phyloP scores from a whole-genome alignment of 1,139 yeast species.

The Scheffersomyces segobiensis region DNA sequence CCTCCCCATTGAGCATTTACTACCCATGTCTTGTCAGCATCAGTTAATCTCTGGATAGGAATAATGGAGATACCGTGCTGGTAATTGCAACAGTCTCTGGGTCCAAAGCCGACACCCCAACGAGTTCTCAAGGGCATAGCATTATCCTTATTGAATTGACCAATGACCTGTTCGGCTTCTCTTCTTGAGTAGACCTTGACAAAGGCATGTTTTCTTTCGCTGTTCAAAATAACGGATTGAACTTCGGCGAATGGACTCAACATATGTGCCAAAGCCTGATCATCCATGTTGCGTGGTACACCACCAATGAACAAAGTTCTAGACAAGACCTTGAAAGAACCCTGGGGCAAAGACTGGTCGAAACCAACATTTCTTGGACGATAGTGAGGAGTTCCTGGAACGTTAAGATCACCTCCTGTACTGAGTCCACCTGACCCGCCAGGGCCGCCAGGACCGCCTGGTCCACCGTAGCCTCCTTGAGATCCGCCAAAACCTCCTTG shows the following conservation, averaged over 20 bases:
- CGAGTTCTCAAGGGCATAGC: constrained; percentile 71
- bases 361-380: constrained; percentile 70
- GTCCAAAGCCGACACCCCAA: constrained; percentile 99
- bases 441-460: background rate
- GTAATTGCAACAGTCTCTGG: constrained; percentile 96
- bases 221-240: constrained; percentile 84
- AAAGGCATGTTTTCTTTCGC: constrained; percentile 91
- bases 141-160: constrained; percentile 53
- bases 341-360: constrained; percentile 75
- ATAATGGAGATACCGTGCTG: constrained; percentile 86
- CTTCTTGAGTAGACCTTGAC: constrained; percentile 93
- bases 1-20: constrained; percentile 96
- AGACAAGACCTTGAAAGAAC: constrained; percentile 77
- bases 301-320: constrained; percentile 95
- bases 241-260: constrained; percentile 92
- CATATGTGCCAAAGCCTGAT: constrained; percentile 62
- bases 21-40: constrained; percentile 90
- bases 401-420: constrained; percentile 56
- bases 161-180: constrained; percentile 82
- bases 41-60: constrained; percentile 85
- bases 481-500: constrained; percentile 11
- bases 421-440: constrained; percentile 1
- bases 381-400: constrained; percentile 70
- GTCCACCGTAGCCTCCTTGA: constrained; percentile 1
- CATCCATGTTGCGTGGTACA: constrained; percentile 81